Percentiles rank a stretch among this genome's conserved stretches.
Conservation (phyloP, 2,329 filamentous ascomycete species). For the Sporothrix curviconia region DNA sequence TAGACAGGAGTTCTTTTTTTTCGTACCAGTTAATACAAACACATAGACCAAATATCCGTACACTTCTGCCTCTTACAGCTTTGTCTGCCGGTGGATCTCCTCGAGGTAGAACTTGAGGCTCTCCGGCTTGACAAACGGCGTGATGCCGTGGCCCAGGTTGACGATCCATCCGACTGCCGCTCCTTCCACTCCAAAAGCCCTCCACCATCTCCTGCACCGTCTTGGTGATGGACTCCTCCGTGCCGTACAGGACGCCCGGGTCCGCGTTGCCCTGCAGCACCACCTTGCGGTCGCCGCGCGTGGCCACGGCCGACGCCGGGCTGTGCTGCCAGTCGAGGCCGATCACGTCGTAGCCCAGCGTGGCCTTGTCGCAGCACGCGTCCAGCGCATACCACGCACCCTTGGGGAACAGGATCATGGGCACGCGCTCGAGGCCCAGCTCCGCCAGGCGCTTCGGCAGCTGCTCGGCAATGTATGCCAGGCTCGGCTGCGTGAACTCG, state of each 20-base stretch:
- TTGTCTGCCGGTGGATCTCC: slow-evolving; percentile 72
- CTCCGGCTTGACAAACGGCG: slow-evolving; percentile 88
- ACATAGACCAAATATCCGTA: neutral
- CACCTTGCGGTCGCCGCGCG: slow-evolving; percentile 66
- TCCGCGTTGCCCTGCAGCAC: slow-evolving; percentile 94
- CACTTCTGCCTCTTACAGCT: slow-evolving; percentile 21
- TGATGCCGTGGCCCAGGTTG: slow-evolving; percentile 93
- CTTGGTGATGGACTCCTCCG: slow-evolving; percentile 69
- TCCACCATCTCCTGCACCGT: slow-evolving; percentile 80
- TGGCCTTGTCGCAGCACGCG: slow-evolving; percentile 60
- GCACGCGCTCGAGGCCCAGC: slow-evolving; percentile 70
- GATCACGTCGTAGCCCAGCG: slow-evolving; percentile 72
- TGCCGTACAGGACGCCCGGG: slow-evolving; percentile 85
- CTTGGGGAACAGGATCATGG: slow-evolving; percentile 98
- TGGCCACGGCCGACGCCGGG: slow-evolving; percentile 72
- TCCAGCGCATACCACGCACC: slow-evolving; percentile 94
- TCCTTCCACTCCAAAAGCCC: slow-evolving; percentile 68
- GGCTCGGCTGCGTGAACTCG: slow-evolving; percentile 77
- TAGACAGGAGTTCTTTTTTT: neutral
- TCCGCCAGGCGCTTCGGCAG: slow-evolving; percentile 69
- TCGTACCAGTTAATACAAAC: neutral
- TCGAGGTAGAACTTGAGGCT: slow-evolving; percentile 90
- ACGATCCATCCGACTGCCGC: slow-evolving; percentile 89
- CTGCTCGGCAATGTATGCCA: slow-evolving; percentile 74
- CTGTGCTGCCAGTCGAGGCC: slow-evolving; percentile 94